Conservation (phyloP, 2,329 filamentous ascomycete genomes). For the Chaetomium globosum region DNA sequence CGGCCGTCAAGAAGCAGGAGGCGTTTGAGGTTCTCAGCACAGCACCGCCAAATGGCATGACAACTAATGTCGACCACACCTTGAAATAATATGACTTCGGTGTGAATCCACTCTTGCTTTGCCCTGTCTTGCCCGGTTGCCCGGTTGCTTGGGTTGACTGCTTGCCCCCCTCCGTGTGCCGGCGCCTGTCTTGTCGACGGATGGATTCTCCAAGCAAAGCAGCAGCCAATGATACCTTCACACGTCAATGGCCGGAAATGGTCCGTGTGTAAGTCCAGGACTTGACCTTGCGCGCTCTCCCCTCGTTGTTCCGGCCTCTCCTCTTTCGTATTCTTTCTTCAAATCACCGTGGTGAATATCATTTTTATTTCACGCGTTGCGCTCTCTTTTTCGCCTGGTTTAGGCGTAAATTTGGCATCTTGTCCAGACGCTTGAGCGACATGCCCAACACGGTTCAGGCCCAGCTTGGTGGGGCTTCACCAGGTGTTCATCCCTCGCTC, state of each 20-base stretch:
- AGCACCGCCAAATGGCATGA: background rate
- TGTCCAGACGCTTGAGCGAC: background rate
- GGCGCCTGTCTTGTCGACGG: slow-evolving; percentile 22
- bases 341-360: background rate
- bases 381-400: background rate
- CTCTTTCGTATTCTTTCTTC: background rate
- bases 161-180: slow-evolving; percentile 4
- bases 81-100: background rate
- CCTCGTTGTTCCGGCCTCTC: background rate
- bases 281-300: slow-evolving; percentile 6
- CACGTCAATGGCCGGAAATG: slow-evolving; percentile 38
- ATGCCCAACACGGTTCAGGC: background rate
- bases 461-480: slow-evolving; percentile 9
- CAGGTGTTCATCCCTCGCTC: background rate
- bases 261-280: slow-evolving; percentile 34
- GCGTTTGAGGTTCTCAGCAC: too few relatives aligned
- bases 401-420: background rate
- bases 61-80: background rate
- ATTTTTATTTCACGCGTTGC: background rate
- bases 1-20: background rate
- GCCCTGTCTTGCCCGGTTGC: background rate
- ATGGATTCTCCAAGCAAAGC: slow-evolving; percentile 22
- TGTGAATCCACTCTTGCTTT: background rate
- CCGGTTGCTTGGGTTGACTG: background rate
- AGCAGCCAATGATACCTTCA: slow-evolving; percentile 36